Evolutionary conservation across 2,329 filamentous ascomycete genomes (phyloP), one percentile per base, ranked within the genome.

Genomic region (Chaetomiaceae sp.): DNA sequence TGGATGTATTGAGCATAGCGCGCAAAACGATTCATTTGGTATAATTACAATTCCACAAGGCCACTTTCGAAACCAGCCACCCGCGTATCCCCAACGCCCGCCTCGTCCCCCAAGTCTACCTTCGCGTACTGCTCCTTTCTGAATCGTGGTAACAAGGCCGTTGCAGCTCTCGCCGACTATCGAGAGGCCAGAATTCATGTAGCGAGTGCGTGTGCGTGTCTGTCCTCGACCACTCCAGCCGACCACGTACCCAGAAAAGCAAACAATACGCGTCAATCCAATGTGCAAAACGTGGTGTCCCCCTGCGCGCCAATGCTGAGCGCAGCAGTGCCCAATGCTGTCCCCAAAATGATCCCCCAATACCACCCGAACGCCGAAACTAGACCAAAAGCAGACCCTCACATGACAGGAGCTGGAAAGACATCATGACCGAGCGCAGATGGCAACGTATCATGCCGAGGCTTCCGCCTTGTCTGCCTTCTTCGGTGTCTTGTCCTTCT

Each of bases 401-500:
- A 55, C 52, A 48, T 55, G 46, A 51, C 48, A 61, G 54, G 58
- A 29, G 20, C n/a, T n/a, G 62, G 68, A 69, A 69, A 64, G 63
- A 70, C 66, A 68, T 71, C 66, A 62, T 58, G 45, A 71, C 65
- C 67, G 66, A 64, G 57, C 62, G 59, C 64, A 58, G 51, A 57
- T 61, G 57, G 51, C 59, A 56, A 49, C 58, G 43, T 33, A 36
- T 57, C 48, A 61, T 57, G 53, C 48, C 45, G 54, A 45, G 8
- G 60, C 57, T 23, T 60, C 71, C 10, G 55, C 56, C 70, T 74
- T 73, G 46, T 70, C 64, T 47, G 70, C 66, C 62, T 73, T 72
- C 70, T 73, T 72, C 23, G 73, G 64, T 5, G 71, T 65, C 16
- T 73, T 70, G 43, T 71, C 69, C 69, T 74, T 75, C 67, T 74